Base-by-base conservation (phyloP, 176 grass and related monocot species). In the Eleusine indica region DNA sequence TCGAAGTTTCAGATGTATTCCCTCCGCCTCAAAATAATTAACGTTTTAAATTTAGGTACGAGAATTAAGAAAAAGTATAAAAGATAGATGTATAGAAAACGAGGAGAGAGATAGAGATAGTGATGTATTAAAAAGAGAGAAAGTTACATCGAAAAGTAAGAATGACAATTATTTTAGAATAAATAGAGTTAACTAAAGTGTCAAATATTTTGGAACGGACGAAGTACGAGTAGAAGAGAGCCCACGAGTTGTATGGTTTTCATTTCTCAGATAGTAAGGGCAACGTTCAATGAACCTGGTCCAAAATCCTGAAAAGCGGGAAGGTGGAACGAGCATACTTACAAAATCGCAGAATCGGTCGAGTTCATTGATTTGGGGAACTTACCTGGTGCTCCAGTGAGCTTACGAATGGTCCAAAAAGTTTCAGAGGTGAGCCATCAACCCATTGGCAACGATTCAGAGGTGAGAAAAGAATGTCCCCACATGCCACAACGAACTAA, bases 241-340 rank as follows among this genome's bases (percentile, higher is more conserved):
- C 28, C 73, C 74, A 77, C 62, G 11, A 68, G 9, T 3, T 68
- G 53, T 13, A 60, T 74, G 16, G 38, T 39, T 71, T 42, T 56
- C 17, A 39, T 58, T 69, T 81, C 71, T 41, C 41, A 5, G 15
- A 29, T 2, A n/a, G 19, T 7, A 47, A 21, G 15, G 1, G 17
- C 56, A 15, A 44, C 12, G 67, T 82, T 77, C 88, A 73, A n/a
- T 82, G 88, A 72, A 85, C 66, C 83, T 89, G 54, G 56, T 29
- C 70, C 10, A 54, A 54, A 77, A 17, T 64, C 66, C 44, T 14
- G 0, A 72, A 58, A 44, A n/a, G 4, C 49, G 73, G 83, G 73
- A 78, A 66, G 78, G 73, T 67, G 78, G 18, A 41, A 44, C 18
- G 54, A 38, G 32, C 4, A 63, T n/a, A 66, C 47, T 80, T 46